Percentiles rank a stretch among this genome's conserved stretches.
phyloP scores from a whole-genome alignment of 2,329 filamentous ascomycete species.

The Penicillium polonicum region DNA sequence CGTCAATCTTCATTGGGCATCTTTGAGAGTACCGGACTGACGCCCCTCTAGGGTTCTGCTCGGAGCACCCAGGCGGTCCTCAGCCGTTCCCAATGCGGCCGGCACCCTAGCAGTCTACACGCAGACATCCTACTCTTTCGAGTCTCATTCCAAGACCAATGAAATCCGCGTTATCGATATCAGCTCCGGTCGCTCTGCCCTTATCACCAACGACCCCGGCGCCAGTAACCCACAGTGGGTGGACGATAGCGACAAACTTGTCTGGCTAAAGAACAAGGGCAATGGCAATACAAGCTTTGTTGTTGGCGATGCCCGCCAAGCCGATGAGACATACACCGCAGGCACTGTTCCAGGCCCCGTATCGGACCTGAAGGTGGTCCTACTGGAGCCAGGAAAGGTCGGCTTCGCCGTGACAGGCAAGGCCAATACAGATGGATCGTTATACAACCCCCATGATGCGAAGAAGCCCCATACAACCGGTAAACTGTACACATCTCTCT shows the following conservation, averaged over 20 bases:
- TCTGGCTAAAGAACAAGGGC: slow-evolving; percentile 48
- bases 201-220: slow-evolving; percentile 46
- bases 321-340: slow-evolving; percentile 45
- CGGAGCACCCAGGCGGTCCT: slow-evolving; percentile 47
- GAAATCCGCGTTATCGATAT: slow-evolving; percentile 50
- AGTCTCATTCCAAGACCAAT: slow-evolving; percentile 47
- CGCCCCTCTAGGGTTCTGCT: slow-evolving; percentile 43
- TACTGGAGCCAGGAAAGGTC: slow-evolving; percentile 43
- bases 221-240: slow-evolving; percentile 50
- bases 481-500: slow-evolving; percentile 51
- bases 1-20: neutral
- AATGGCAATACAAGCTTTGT: slow-evolving; percentile 51
- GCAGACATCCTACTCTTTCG: slow-evolving; percentile 52
- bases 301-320: slow-evolving; percentile 42
- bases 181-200: slow-evolving; percentile 38
- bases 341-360: slow-evolving; percentile 48
- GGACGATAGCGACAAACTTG: slow-evolving; percentile 42
- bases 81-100: slow-evolving; percentile 45
- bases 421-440: slow-evolving; percentile 47
- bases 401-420: slow-evolving; percentile 50
- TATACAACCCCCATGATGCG: slow-evolving; percentile 52
- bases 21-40: neutral
- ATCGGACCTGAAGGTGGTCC: slow-evolving; percentile 47
- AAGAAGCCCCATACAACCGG: slow-evolving; percentile 48
- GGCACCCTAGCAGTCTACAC: slow-evolving; percentile 51